These are phyloP conservation scores for Eimeria necatrix DNA, from an alignment of 169 alveolate species.

Conservation along the genomic window DNA sequence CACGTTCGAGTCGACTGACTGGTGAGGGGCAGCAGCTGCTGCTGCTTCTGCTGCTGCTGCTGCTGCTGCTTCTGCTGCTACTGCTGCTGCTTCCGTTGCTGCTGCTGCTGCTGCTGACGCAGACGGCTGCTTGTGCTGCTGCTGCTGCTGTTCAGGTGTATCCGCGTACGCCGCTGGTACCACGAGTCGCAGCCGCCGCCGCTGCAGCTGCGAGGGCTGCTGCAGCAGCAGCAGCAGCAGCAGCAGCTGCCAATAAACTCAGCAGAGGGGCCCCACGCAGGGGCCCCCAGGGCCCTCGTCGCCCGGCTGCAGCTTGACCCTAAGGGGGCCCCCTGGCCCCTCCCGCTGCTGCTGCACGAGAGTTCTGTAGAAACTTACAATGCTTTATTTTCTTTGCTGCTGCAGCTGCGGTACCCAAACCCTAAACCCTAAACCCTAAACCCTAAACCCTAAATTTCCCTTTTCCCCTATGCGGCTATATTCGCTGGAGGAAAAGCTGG, in stretches of 20 bases:
- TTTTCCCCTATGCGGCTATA: neutral
- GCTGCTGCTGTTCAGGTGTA: neutral
- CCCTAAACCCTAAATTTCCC: neutral
- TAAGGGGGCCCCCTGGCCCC: conserved; percentile 11
- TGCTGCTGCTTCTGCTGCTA: too few relatives aligned
- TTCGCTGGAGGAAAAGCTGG: too few relatives aligned
- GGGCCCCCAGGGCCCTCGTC: conserved; percentile 1
- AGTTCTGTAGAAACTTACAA: neutral
- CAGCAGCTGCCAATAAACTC: neutral
- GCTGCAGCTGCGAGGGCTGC: conserved; percentile 63
- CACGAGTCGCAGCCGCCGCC: conserved; percentile 56
- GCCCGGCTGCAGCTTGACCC: conserved; percentile 3
- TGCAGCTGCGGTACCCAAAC: conserved; percentile 37
- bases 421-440: conserved; percentile 4
- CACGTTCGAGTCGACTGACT: neutral
- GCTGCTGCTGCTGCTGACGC: too few relatives aligned
- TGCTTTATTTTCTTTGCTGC: conserved; percentile 49
- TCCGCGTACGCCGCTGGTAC: conserved; percentile 23
- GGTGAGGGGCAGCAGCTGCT: too few relatives aligned
- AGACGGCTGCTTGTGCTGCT: neutral
- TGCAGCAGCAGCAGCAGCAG: conserved; percentile 52
- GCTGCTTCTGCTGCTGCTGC: too few relatives aligned
- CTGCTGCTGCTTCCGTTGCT: too few relatives aligned
- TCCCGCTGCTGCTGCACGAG: conserved; percentile 44
- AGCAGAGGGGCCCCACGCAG: conserved; percentile 21